Conservation (phyloP, 2,329 filamentous ascomycete species). For the Coniella vitis region DNA sequence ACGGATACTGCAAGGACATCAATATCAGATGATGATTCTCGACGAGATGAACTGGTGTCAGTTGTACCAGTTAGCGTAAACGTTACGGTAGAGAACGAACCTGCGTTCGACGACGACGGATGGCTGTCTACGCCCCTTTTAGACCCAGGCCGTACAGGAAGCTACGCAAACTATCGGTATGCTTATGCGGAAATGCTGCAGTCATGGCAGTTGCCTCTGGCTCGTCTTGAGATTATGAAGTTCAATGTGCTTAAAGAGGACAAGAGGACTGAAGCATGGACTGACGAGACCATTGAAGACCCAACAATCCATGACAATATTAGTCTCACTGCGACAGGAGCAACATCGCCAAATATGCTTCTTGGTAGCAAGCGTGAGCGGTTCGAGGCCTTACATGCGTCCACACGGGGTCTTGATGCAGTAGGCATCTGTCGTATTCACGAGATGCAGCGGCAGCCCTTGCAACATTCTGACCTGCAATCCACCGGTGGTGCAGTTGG, state of each 20-base stretch:
- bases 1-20: conserved; percentile 43
- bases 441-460: conserved; percentile 54
- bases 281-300: conserved; percentile 29
- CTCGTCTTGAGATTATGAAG: conserved; percentile 61
- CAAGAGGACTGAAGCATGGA: conserved; percentile 15
- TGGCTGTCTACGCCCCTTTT: conserved; percentile 55
- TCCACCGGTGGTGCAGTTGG: conserved; percentile 41
- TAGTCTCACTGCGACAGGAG: conserved; percentile 29
- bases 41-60: conserved; percentile 38
- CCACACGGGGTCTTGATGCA: conserved; percentile 53
- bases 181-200: conserved; percentile 64
- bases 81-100: conserved; percentile 53
- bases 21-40: conserved; percentile 46
- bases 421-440: conserved; percentile 57
- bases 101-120: conserved; percentile 62
- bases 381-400: conserved; percentile 41
- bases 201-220: conserved; percentile 57
- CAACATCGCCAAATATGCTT: conserved; percentile 36
- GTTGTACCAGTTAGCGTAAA: conserved; percentile 45
- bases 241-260: conserved; percentile 57
- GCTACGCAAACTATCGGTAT: conserved; percentile 55
- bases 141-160: conserved; percentile 38
- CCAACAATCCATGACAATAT: conserved; percentile 26
- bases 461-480: conserved; percentile 37
- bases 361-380: conserved; percentile 48